Evolutionary conservation across 495 filamentous ascomycete species (phyloP), one percentile per base, ranked within the genome.

Genomic region (Podospora appendiculata): DNA sequence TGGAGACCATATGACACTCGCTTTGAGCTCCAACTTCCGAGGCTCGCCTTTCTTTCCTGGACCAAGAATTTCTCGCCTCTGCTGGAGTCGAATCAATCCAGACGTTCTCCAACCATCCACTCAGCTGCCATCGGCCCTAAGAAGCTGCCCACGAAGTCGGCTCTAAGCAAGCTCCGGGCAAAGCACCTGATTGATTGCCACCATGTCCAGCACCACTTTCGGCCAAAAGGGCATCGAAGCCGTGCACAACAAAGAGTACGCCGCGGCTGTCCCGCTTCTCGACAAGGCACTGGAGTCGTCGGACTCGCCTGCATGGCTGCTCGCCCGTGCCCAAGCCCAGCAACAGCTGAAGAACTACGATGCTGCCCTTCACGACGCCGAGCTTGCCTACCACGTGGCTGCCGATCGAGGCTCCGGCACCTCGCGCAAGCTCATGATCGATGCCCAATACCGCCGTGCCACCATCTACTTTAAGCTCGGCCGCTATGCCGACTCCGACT

Each of bases 251-350:
- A 76, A 77, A 42, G 75, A 94, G 47, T 93, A 80, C 56, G 63
- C 70, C 9, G 70, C 73, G 32, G 92, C 90, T 9, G 80, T 95
- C 59, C 65, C 69, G 8, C 74, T 85, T 57, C 89, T 88, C 56
- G 88, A 90, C n/a, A 71, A 76, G 44, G 93, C 91, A n/a, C 70
- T 98, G 6, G 58, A 73, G 32, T 65, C 77, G 7, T 83, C 87
- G 10, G 80, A 77, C 34, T 86, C 90, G 8, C 86, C 89, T 6
- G 66, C 80, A 52, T 97, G 94, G 79, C 87, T 93, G 55, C 81
- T 95, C 54, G 85, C 93, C 64, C 89, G 94, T 25, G 87, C 89
- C 2, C 91, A 84, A 10, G 90, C 90, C 32, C 85, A 89, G 61
- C 79, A 88, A 8, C 86, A 91, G 50, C 63, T 70, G 12, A 68